phyloP scores from a whole-genome alignment of 345 rosid genomes.

The Salix caprea region DNA sequence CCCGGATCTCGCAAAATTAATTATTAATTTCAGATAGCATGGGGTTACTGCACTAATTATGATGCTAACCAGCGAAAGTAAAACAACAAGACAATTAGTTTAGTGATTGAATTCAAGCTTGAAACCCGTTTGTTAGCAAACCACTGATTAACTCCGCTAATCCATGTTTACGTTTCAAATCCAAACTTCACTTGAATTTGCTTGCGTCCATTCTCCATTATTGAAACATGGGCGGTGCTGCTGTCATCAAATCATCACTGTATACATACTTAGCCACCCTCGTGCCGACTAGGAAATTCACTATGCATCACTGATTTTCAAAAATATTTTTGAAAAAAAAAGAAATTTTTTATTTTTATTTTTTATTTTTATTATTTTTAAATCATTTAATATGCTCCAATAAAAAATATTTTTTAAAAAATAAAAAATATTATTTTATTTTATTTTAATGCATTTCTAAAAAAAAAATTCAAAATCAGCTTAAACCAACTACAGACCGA shows the following conservation, averaged over 20 bases:
- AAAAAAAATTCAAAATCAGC: no score
- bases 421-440: no score
- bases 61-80: neutral
- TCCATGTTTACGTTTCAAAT: neutral
- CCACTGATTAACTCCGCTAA: neutral
- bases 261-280: slow-evolving; percentile 13
- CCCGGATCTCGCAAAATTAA: no score
- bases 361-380: no score
- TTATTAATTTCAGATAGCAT: neutral
- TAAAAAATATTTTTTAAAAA: no score
- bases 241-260: slow-evolving; percentile 5
- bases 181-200: neutral
- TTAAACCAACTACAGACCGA: no score
- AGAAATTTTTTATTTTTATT: no score
- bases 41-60: neutral
- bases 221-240: slow-evolving; percentile 35
- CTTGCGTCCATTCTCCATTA: neutral
- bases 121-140: neutral
- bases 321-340: no score
- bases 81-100: neutral
- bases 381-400: no score
- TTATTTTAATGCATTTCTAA: no score
- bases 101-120: neutral
- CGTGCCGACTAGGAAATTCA: slow-evolving; percentile 18
- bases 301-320: neutral